These are phyloP conservation scores for Cercophora sp. DNA, from an alignment of 495 filamentous ascomycete species.

Conservation along the genomic window DNA sequence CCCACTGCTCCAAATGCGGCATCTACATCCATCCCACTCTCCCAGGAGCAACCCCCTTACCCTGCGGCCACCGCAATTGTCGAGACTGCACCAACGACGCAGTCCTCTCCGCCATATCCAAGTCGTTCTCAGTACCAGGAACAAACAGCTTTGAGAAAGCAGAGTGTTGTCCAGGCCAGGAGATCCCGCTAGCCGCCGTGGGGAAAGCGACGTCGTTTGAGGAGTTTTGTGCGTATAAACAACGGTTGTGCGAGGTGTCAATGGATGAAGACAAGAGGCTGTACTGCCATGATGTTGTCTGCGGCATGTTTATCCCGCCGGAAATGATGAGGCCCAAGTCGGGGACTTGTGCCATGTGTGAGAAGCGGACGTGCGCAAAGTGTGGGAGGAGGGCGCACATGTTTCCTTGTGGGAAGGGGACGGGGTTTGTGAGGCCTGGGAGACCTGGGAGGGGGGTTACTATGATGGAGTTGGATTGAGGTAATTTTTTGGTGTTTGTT, in stretches of 20 bases:
- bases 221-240: not conserved
- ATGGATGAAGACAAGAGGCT: not conserved
- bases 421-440: not conserved
- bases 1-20: too few relatives aligned
- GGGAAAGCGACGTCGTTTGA: not conserved
- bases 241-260: not conserved
- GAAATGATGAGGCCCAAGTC: not conserved
- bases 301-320: not conserved
- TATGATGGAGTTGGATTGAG: not conserved
- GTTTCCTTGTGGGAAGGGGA: not conserved
- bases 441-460: not conserved
- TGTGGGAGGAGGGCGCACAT: not conserved
- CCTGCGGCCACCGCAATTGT: not conserved
- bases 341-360: too few relatives aligned
- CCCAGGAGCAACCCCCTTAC: not conserved
- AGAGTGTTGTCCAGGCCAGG: too few relatives aligned
- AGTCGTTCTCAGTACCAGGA: not conserved
- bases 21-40: not conserved
- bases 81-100: not conserved
- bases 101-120: not conserved
- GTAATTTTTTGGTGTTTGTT: too few relatives aligned
- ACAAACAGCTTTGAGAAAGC: not conserved
- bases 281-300: not conserved
- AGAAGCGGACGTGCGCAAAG: not conserved
- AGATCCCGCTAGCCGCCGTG: not conserved